Base-by-base conservation (phyloP, 1,139 yeast genomes). In the Hyphopichia burtonii region DNA sequence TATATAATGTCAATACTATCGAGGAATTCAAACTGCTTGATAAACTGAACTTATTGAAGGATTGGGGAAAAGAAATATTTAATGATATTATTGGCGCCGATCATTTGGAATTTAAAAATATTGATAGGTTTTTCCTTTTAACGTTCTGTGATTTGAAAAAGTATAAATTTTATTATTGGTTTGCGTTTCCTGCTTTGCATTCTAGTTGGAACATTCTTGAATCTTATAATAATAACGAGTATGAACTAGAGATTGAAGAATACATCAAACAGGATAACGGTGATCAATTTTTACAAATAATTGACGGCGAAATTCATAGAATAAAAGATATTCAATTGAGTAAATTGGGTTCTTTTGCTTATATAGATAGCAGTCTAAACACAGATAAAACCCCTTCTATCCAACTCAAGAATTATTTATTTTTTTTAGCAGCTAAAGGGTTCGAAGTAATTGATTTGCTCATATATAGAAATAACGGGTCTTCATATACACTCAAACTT, bases 161-260 rank as follows among this genome's bases (percentile, higher is more conserved):
- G 63, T 90, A 86, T 66, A 82, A 78, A 53, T 93, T 86, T 57
- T 86, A 79, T 54, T 91, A 91, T 62, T 93, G 99, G 99, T 76
- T 87, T 51, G 87, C 91, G 6, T 82, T 81, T 50, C 97, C 98
- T 0, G 68, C 78, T 0, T 63, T 88, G 17, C 66, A 69, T 31
- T 66, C 79, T 8, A 63, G 60, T 19, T 78, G 81, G 85, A 47
- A 19, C 3, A 42, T 60, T 9, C 34, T 43, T 17, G 45, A 43
- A 2, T n/a, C 36, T 17, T 32, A 17, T 10, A 34, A 38, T 27
- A 34, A 34, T 25, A 38, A 31, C 11, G 38, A 35, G 18, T 23
- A 27, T 18, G 36, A 25, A 17, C 18, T 34, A 12, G 42, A 34
- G 16, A 44, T 52, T 8, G 47, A 47, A 23, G 42, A 41, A 19